Base-by-base conservation (phyloP, 768 basidiomycete genomes). In the Rhodosporidiobolus odoratus region DNA sequence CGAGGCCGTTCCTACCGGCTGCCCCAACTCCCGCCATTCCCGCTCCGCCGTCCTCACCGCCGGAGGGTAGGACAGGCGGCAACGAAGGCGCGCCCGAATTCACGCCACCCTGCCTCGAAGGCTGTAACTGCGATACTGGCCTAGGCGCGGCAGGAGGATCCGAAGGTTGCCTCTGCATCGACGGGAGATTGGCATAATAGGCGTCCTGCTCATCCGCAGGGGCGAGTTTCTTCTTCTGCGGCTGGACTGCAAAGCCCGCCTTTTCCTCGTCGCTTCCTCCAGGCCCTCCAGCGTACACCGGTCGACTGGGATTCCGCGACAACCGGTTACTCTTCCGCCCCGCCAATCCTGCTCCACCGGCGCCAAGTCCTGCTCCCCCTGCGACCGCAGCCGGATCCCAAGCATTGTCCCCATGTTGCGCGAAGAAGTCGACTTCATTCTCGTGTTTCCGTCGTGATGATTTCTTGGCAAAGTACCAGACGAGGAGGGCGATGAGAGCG, bases 141-240 rank as follows among this genome's bases (percentile, higher is more conserved):
- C n/a, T n/a, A n/a, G n/a, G n/a, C n/a, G n/a, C n/a, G n/a, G n/a
- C n/a, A n/a, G n/a, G n/a, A n/a, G n/a, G n/a, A n/a, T n/a, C n/a
- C n/a, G 25, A 38, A 2, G 37, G 25, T 5, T 40, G n/a, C 58
- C 8, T 32, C 35, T 62, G 40, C 27, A 16, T 1, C 13, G 52
- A 27, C 38, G 62, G 40, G 25, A 64, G 37, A 30, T 69, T 52
- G 2, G 62, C 62, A 35, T 69, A 69, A 43, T 69, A 69, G 1
- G 68, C 68, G 62, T 69, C 68, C 43, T 69, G 68, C 41, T 69
- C 68, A 10, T 54, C 62, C 0, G 68, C 68, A 15, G 68, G 30
- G 32, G 34, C 41, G 32, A 64, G 32, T 35, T 52, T 25, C 62
- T 53, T 52, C 53, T 62, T 58, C 58, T 58, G n/a, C 41, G 57